Base-by-base conservation (phyloP, 1,139 yeast genomes). In the Saccharomycopsis crataegensis region DNA sequence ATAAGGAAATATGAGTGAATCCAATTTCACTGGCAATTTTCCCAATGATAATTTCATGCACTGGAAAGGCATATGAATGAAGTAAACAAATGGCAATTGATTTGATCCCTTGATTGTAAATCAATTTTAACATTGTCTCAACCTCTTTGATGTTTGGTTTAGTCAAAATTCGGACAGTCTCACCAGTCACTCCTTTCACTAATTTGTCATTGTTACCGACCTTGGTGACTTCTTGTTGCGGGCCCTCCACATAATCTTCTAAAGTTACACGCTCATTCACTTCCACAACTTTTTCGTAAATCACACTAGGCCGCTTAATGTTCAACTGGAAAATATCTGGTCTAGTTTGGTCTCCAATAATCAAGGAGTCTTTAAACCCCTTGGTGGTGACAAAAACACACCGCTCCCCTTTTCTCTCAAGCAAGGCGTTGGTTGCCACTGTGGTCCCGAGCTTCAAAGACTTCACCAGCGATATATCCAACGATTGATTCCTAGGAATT, bases 381-480 rank as follows among this genome's bases (percentile, higher is more conserved):
- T 76, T 76, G n/a, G 88, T 82, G 9, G 83, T 81, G 2, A 83
- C 60, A 54, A 83, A 70, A 2, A 86, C 88, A 59, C 82, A 80
- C 12, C 78, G 67, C 52, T 81, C 83, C 50, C 89, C 89, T 61
- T 82, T 80, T 55, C 89, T 72, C 60, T 83, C 89, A 53, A 83
- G 69, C 32, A 86, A 71, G 2, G 93, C 91, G 64, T 80, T 81
- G 0, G 94, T 86, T 1, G 94, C 93, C 22, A 86, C 86, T 0
- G 94, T 86, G 1, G 94, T 86, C 11, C 94, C 94, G 79, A 86
- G 79, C 58, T 91, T 73, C 44, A 86, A 78, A 46, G 82, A 76
- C 57, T 76, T 78, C 16, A 82, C 80, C 8, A 65, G 62, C 0
- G 75, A 64, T 6, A 83, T 69, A 58, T 77, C 80, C 48, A 79